Evolutionary conservation across 441 rosid species (phyloP).

Genomic region (Macaranga tanarius): DNA sequence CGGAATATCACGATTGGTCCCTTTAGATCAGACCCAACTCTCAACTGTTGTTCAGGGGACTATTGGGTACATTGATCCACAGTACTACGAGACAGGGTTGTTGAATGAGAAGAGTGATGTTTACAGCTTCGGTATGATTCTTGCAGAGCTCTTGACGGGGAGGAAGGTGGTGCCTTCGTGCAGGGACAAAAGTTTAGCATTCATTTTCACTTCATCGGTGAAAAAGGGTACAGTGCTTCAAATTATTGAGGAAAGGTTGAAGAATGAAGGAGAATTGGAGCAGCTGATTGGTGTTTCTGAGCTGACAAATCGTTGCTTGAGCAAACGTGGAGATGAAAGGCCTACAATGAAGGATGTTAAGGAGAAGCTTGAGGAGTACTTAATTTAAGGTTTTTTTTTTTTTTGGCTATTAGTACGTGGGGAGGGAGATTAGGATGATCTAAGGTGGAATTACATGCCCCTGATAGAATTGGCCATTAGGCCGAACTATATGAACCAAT

Average conservation of each 20-base stretch:
- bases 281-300: background rate
- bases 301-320: background rate
- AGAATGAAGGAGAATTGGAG: slow-evolving; percentile 23
- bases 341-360: slow-evolving; percentile 3
- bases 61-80: slow-evolving; percentile 23
- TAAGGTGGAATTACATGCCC: too few species aligned
- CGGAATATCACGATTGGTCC: slow-evolving; percentile 39
- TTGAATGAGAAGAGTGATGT: slow-evolving; percentile 37
- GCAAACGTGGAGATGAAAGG: background rate
- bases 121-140: slow-evolving; percentile 42
- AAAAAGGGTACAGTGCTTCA: background rate
- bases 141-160: slow-evolving; percentile 37
- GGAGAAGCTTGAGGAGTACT: background rate
- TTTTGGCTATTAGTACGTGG: too few species aligned
- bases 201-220: background rate
- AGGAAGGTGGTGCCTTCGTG: slow-evolving; percentile 23
- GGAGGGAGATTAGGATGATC: too few species aligned
- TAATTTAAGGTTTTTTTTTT: too few species aligned
- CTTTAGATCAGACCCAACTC: slow-evolving; percentile 26
- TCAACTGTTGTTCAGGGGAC: slow-evolving; percentile 38
- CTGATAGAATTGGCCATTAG: too few species aligned
- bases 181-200: background rate
- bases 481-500: too few species aligned
- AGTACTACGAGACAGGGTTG: slow-evolving; percentile 18
- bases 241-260: background rate